Base-by-base conservation (phyloP, 2,329 filamentous ascomycete genomes). In the Chaetomiaceae sp. region DNA sequence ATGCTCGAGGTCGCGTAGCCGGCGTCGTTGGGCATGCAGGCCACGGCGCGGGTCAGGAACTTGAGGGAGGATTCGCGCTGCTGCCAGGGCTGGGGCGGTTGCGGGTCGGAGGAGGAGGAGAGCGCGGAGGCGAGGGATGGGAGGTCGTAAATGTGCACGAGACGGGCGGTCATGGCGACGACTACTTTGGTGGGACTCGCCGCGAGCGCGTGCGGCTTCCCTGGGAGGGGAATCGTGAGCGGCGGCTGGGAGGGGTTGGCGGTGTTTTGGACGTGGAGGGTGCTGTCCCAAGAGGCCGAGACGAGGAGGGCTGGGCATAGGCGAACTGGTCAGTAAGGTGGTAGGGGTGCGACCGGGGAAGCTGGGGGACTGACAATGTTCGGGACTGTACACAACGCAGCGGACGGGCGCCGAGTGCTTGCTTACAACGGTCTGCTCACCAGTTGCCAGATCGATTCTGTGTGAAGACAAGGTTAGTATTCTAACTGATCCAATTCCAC, bases 121-220 rank as follows among this genome's bases (percentile, higher is more conserved):
- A 83, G 69, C 6, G 79, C 69, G 2, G 75, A 61, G 8, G 76
- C 66, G 32, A 95, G 77, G 19, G 81, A 69, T 39, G 81, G 74
- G 26, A 98, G 76, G 61, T 96, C 88, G 75, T 96, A 97, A 65
- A 98, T 95, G 71, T 93, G 83, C 51, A 96, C 81, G n/a, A 90
- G 80, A 45, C 93, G 86, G 45, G 86, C 87, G 2, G 90, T 87
- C 93, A 98, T 97, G 56, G 90, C 90, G 48, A 98, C 88, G 34
- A 98, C 88, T 8, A 95, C 76, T 65, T 94, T 95, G 42, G 86
- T 76, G 3, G 77, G 74, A 59, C 76, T 89, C 40, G 85, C 74
- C 29, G 89, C 86, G 38, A 97, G 74, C 11, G 90, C 90, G 66
- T 95, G 95, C 1, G 89, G 88, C 66, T 95, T 98, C 22, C 83